Conservation (phyloP, 805 yeast species). For the Saccharomycopsis javanensis region DNA sequence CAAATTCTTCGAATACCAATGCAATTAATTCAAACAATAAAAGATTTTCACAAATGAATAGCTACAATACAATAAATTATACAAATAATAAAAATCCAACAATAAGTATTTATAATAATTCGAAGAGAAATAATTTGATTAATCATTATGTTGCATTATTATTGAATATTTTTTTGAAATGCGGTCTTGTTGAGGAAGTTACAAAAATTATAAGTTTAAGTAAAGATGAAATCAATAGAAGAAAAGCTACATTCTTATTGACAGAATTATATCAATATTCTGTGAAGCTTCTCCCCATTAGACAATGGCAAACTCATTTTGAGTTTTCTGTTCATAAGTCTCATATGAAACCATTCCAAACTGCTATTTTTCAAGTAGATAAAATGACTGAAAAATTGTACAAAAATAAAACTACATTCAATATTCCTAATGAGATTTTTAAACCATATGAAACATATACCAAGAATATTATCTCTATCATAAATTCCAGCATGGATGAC, state of each 20-base stretch:
- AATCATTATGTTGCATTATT: conserved; percentile 63
- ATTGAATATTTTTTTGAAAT: conserved; percentile 42
- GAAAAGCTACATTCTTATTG: conserved; percentile 55
- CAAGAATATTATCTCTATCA: conserved; percentile 18
- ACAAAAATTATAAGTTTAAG: conserved; percentile 33
- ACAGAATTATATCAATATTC: conserved; percentile 53
- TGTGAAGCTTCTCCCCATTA: conserved; percentile 44
- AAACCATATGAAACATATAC: conserved; percentile 18
- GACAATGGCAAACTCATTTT: conserved; percentile 24
- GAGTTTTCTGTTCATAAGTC: conserved; percentile 5
- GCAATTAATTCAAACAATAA: neutral
- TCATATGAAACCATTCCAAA: conserved; percentile 22
- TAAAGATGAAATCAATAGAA: conserved; percentile 35
- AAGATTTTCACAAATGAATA: conserved; percentile 7
- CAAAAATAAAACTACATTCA: conserved; percentile 28
- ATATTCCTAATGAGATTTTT: conserved; percentile 12
- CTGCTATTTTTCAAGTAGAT: conserved; percentile 41
- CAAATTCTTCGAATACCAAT: conserved; percentile 8
- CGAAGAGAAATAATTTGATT: conserved; percentile 9
- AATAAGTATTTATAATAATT: conserved; percentile 15
- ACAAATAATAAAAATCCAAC: neutral
- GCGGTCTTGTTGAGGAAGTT: conserved; percentile 44
- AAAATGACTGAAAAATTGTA: conserved; percentile 32
- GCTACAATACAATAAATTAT: neutral
- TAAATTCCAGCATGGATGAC: conserved; percentile 41